Percentiles rank a stretch among this genome's conserved stretches.
Evolutionary conservation across 2,329 filamentous ascomycete species (phyloP).

Genomic region (Nemania sp.): DNA sequence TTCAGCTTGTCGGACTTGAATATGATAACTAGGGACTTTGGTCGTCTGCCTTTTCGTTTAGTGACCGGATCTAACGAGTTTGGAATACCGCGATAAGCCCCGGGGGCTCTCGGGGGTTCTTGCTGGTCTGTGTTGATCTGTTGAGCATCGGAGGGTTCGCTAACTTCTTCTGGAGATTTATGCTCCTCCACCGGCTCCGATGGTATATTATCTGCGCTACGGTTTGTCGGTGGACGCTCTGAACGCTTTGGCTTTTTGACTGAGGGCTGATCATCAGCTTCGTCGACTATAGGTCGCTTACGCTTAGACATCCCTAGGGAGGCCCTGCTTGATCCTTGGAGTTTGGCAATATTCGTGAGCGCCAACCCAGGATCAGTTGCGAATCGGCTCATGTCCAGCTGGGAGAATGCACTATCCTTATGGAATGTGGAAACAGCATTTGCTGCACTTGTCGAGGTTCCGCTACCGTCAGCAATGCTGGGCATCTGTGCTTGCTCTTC

Average conservation of each 20-base stretch:
- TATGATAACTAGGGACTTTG: slow-evolving; percentile 38
- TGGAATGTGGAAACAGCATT: neutral
- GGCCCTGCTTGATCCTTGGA: neutral
- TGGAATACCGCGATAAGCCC: slow-evolving; percentile 35
- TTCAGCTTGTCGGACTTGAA: slow-evolving; percentile 36
- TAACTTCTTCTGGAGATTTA: neutral
- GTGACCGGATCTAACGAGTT: slow-evolving; percentile 36
- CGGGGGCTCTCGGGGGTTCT: slow-evolving; percentile 22
- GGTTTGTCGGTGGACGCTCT: slow-evolving; percentile 8
- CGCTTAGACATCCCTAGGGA: slow-evolving; percentile 21
- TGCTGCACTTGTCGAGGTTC: neutral
- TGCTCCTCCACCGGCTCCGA: neutral
- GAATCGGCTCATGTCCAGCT: slow-evolving; percentile 26
- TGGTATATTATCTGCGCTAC: neutral
- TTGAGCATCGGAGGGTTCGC: neutral
- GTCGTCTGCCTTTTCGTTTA: slow-evolving; percentile 35
- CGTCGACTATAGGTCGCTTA: slow-evolving; percentile 12
- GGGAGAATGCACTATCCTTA: slow-evolving; percentile 24
- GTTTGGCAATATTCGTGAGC: slow-evolving; percentile 25
- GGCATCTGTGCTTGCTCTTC: slow-evolving; percentile 10
- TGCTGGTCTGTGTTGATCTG: neutral
- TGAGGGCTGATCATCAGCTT: slow-evolving; percentile 9
- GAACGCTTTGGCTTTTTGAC: slow-evolving; percentile 5
- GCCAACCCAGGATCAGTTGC: slow-evolving; percentile 11
- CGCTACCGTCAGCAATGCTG: neutral